Percentiles rank a stretch among this genome's conserved stretches.
Conservation (phyloP, 2,329 filamentous ascomycete genomes). For the Aspergillus quadricinctus region DNA sequence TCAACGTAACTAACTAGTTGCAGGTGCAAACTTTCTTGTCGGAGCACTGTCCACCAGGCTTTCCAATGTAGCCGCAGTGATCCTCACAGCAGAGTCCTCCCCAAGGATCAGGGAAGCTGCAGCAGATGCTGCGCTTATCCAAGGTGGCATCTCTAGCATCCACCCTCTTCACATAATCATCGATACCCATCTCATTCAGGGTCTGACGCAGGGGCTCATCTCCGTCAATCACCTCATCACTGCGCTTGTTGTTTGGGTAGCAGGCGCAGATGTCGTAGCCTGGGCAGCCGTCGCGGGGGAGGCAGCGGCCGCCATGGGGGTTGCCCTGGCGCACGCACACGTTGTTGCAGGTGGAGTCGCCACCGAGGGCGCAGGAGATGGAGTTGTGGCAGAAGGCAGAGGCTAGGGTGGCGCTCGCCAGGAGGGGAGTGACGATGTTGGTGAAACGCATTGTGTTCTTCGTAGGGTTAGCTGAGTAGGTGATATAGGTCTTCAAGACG, state of each 20-base stretch:
- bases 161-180: not conserved
- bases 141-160: not conserved
- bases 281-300: slow-evolving; percentile 4
- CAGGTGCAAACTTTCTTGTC: not conserved
- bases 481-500: too few species aligned
- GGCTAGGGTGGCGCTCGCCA: not conserved
- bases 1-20: not conserved
- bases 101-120: not conserved
- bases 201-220: not conserved
- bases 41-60: slow-evolving; percentile 4
- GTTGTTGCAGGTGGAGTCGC: not conserved
- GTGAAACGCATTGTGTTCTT: too few species aligned
- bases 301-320: slow-evolving; percentile 1
- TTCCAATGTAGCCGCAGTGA: slow-evolving; percentile 1
- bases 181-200: not conserved
- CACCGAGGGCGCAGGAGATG: not conserved
- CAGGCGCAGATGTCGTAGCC: slow-evolving; percentile 2
- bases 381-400: slow-evolving; percentile 2
- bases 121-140: slow-evolving; percentile 2
- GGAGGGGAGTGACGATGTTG: not conserved
- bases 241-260: slow-evolving; percentile 3
- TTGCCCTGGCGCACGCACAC: slow-evolving; percentile 3
- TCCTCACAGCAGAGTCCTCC: not conserved
- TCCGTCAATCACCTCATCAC: slow-evolving; percentile 1
- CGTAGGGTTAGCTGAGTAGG: too few species aligned